Percentiles rank a stretch among this genome's conserved stretches.
Evolutionary conservation across 2,329 filamentous ascomycete species (phyloP).

Genomic region (Claviceps monticola): DNA sequence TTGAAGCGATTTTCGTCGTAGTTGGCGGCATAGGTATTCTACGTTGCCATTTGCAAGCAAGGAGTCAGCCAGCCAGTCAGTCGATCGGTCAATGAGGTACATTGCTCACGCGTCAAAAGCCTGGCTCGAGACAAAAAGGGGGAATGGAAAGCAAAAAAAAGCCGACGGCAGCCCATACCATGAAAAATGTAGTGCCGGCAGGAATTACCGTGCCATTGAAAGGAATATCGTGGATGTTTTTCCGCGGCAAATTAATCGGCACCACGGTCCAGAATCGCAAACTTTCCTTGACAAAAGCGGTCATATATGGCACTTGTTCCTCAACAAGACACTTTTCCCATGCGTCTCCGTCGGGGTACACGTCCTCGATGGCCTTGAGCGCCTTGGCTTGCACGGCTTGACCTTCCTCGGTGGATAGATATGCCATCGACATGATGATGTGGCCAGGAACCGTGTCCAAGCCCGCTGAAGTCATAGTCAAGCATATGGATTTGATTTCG

Average conservation of each 20-base stretch:
- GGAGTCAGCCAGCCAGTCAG: background rate
- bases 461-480: constrained; percentile 71
- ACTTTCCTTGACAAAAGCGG: constrained; percentile 65
- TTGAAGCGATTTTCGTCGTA: constrained; percentile 59
- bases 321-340: constrained; percentile 61
- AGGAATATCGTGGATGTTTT: constrained; percentile 56
- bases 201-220: constrained; percentile 57
- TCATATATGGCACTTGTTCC: constrained; percentile 65
- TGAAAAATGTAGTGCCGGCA: constrained; percentile 65
- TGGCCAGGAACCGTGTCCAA: constrained; percentile 73
- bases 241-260: constrained; percentile 61
- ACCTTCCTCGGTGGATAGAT: constrained; percentile 53
- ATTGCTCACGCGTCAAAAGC: background rate
- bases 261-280: constrained; percentile 70
- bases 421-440: constrained; percentile 66
- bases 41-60: background rate
- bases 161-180: constrained; percentile 31
- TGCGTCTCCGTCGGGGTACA: constrained; percentile 61
- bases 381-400: constrained; percentile 58
- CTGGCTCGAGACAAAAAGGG: background rate
- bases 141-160: background rate
- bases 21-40: constrained; percentile 62
- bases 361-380: constrained; percentile 53
- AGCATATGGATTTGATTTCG: constrained; percentile 66
- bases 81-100: background rate